Conservation (phyloP, 495 filamentous ascomycete genomes). For the Neurospora sp. region DNA sequence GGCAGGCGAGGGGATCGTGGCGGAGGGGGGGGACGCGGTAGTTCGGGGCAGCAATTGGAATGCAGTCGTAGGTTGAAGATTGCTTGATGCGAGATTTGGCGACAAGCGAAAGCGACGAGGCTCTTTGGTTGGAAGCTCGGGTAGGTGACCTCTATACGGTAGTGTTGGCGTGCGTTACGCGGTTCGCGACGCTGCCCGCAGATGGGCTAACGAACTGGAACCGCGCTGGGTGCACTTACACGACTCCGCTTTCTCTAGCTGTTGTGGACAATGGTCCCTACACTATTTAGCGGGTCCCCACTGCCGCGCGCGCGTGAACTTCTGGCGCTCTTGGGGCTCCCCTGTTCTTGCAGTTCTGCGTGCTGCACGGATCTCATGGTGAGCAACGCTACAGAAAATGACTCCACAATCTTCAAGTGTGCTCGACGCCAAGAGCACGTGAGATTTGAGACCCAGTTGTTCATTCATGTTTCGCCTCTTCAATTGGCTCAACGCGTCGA, state of each 20-base stretch:
- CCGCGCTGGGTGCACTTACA: slow-evolving; percentile 12
- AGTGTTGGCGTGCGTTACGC: slow-evolving; percentile 14
- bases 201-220: slow-evolving; percentile 12
- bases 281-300: neutral
- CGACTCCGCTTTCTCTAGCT: neutral
- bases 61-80: slow-evolving; percentile 1
- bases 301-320: neutral
- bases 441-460: neutral
- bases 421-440: neutral
- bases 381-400: slow-evolving; percentile 7
- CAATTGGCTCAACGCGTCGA: neutral
- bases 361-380: slow-evolving; percentile 6
- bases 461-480: neutral
- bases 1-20: neutral
- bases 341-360: neutral
- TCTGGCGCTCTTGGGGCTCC: neutral
- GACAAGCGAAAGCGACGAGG: slow-evolving; percentile 5
- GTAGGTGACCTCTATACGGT: neutral
- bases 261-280: neutral
- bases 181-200: slow-evolving; percentile 23
- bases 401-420: neutral
- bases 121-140: slow-evolving; percentile 7
- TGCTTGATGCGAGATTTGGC: slow-evolving; percentile 18
- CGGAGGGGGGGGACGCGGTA: neutral
- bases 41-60: slow-evolving; percentile 3